phyloP scores from a whole-genome alignment of 495 filamentous ascomycete genomes.

The Hypoxylon subgilvum region DNA sequence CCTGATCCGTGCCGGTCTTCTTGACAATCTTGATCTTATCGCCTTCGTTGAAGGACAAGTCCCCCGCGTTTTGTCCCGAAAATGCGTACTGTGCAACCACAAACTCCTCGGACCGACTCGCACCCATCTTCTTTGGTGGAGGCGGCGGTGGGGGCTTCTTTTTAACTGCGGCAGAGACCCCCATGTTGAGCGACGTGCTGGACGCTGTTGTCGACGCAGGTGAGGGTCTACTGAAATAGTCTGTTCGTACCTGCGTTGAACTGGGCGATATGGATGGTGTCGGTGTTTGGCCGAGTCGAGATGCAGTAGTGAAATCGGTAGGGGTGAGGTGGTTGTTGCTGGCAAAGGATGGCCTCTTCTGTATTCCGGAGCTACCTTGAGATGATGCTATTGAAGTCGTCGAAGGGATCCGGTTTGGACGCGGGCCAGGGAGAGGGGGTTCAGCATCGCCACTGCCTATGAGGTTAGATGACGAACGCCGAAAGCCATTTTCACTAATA shows the following conservation, averaged over 20 bases:
- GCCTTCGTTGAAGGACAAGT: slow-evolving; percentile 82
- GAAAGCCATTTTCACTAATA: slow-evolving; percentile 28
- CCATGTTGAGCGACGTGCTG: slow-evolving; percentile 39
- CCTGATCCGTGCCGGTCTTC: slow-evolving; percentile 84
- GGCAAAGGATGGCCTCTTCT: slow-evolving; percentile 26
- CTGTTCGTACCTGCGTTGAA: slow-evolving; percentile 43
- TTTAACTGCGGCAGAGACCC: slow-evolving; percentile 37
- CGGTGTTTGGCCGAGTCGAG: slow-evolving; percentile 43
- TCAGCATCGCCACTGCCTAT: slow-evolving; percentile 37
- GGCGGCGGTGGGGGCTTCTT: slow-evolving; percentile 69
- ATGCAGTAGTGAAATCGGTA: slow-evolving; percentile 56
- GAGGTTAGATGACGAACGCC: slow-evolving; percentile 45
- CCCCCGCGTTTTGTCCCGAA: slow-evolving; percentile 70
- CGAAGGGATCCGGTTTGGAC: slow-evolving; percentile 49
- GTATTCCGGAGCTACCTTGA: slow-evolving; percentile 29
- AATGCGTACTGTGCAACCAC: slow-evolving; percentile 86
- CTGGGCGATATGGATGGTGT: slow-evolving; percentile 36
- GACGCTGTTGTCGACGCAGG: slow-evolving; percentile 45
- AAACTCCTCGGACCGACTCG: slow-evolving; percentile 59
- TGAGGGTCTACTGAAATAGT: slow-evolving; percentile 61
- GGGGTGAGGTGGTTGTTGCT: slow-evolving; percentile 45
- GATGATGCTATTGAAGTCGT: slow-evolving; percentile 36
- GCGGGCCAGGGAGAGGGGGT: slow-evolving; percentile 33
- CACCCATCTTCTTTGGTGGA: slow-evolving; percentile 59
- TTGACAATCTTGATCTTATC: slow-evolving; percentile 83